phyloP scores from a whole-genome alignment of 2,329 filamentous ascomycete genomes.

The Pseudogymnoascus sp. region DNA sequence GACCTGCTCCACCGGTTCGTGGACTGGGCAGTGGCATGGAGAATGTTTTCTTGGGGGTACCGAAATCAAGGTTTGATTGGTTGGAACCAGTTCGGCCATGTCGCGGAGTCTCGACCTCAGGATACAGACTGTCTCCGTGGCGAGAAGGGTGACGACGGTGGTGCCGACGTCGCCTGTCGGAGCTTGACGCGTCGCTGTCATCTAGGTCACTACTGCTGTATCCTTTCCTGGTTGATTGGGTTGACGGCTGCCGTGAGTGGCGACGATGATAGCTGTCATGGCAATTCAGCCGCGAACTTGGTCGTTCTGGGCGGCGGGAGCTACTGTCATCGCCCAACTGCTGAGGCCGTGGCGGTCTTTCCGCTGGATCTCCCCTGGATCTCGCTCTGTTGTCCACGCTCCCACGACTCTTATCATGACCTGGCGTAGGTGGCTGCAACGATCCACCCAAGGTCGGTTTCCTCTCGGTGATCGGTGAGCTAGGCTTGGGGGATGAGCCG shows the following conservation, averaged over 20 bases:
- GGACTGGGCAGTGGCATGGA: not conserved
- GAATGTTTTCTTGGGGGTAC: not conserved
- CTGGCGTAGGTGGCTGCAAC: constrained; percentile 16
- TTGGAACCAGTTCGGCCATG: constrained; percentile 13
- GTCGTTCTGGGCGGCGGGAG: constrained; percentile 16
- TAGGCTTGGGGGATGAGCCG: not conserved
- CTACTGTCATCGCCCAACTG: constrained; percentile 20
- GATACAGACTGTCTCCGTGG: constrained; percentile 10
- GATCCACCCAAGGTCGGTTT: not conserved
- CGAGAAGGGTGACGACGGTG: constrained; percentile 10
- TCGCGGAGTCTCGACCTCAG: constrained; percentile 14
- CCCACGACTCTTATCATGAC: constrained; percentile 16
- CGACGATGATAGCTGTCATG: constrained; percentile 11
- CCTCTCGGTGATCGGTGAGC: not conserved
- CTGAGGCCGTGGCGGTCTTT: constrained; percentile 20
- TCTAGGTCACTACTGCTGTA: constrained; percentile 19
- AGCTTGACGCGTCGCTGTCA: constrained; percentile 23
- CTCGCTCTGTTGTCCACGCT: constrained; percentile 14
- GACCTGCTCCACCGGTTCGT: not conserved
- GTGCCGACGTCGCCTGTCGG: constrained; percentile 16
- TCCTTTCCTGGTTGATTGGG: constrained; percentile 13
- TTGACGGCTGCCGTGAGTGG: constrained; percentile 19
- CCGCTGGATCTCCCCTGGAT: constrained; percentile 17
- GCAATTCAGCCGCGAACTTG: constrained; percentile 14
- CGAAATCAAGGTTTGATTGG: not conserved